These are phyloP conservation scores for Jackrogersella multiformis DNA, from an alignment of 495 filamentous ascomycete species.

Conservation along the genomic window DNA sequence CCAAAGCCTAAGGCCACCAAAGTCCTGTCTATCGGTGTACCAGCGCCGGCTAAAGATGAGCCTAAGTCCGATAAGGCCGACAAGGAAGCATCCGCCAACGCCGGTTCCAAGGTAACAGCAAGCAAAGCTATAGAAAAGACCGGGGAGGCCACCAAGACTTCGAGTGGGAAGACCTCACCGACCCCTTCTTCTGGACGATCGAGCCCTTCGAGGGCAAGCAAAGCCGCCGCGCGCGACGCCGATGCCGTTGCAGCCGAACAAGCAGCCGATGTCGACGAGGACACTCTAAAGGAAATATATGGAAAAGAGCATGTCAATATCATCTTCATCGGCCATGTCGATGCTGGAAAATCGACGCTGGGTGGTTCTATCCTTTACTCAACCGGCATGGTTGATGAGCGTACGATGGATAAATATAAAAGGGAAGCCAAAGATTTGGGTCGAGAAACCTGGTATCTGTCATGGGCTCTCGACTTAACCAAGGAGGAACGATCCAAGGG, in stretches of 20 bases:
- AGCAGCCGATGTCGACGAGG: conserved; percentile 87
- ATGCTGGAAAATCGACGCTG: conserved; percentile 95
- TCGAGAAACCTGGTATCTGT: conserved; percentile 97
- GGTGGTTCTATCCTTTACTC: conserved; percentile 90
- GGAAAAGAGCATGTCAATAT: conserved; percentile 99
- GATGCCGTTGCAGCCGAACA: conserved; percentile 90
- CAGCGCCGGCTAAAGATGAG: conserved; percentile 64
- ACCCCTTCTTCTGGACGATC: conserved; percentile 80
- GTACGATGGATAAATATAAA: conserved; percentile 98
- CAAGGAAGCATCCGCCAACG: conserved; percentile 59
- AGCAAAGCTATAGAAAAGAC: conserved; percentile 85
- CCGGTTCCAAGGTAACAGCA: conserved; percentile 65
- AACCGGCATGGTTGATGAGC: conserved; percentile 98
- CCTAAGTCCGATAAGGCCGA: conserved; percentile 67
- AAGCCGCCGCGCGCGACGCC: conserved; percentile 69
- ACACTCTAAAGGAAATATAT: conserved; percentile 92
- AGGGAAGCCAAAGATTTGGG: conserved; percentile 94
- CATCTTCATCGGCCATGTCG: conserved; percentile 98
- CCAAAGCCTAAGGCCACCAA: conserved; percentile 69
- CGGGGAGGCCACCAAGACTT: conserved; percentile 69
- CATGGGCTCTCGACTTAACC: conserved; percentile 95
- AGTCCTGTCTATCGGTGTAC: conserved; percentile 70
- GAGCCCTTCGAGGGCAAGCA: conserved; percentile 68
- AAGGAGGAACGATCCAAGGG: conserved; percentile 97
- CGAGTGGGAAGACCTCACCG: conserved; percentile 78